A percentile compares a stretch with the other conserved stretches of the same genome.
Conservation (phyloP, 495 filamentous ascomycete species). For the Aspergillus ellipticus region DNA sequence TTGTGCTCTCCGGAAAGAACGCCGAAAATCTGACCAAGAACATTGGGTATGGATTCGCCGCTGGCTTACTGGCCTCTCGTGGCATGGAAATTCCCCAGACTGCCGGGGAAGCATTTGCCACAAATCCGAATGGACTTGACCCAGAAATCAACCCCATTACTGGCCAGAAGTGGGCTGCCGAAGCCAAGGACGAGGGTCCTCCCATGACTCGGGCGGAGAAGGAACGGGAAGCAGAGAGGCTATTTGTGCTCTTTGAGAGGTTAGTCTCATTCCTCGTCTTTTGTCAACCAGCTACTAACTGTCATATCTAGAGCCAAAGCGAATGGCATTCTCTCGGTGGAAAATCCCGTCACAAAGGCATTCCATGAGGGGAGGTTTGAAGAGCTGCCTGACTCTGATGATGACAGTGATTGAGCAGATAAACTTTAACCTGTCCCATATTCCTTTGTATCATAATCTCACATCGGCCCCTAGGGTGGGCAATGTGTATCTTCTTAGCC, state of each 20-base stretch:
- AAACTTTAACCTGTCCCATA: neutral
- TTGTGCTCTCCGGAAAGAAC: constrained; percentile 78
- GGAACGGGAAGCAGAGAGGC: constrained; percentile 84
- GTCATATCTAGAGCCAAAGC: constrained; percentile 60
- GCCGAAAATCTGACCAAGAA: constrained; percentile 69
- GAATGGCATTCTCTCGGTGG: constrained; percentile 76
- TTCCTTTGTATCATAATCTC: neutral
- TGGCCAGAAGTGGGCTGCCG: constrained; percentile 74
- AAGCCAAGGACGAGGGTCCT: constrained; percentile 51
- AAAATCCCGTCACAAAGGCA: constrained; percentile 81
- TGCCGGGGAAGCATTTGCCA: constrained; percentile 55
- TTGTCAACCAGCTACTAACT: neutral
- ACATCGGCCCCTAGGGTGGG: neutral
- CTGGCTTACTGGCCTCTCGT: constrained; percentile 80
- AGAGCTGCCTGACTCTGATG: constrained; percentile 52
- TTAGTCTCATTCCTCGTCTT: constrained; percentile 28
- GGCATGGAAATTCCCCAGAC: constrained; percentile 71
- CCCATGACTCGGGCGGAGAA: constrained; percentile 91
- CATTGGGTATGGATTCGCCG: constrained; percentile 89
- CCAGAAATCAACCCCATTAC: constrained; percentile 77
- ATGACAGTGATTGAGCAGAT: constrained; percentile 36
- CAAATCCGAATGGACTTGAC: constrained; percentile 32
- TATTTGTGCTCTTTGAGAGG: constrained; percentile 96
- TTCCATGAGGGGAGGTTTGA: constrained; percentile 74
- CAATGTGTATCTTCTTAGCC: neutral